Percentiles rank a stretch among this genome's conserved stretches.
Evolutionary conservation across 768 basidiomycete genomes (phyloP).

Genomic region (Serendipita sp.): DNA sequence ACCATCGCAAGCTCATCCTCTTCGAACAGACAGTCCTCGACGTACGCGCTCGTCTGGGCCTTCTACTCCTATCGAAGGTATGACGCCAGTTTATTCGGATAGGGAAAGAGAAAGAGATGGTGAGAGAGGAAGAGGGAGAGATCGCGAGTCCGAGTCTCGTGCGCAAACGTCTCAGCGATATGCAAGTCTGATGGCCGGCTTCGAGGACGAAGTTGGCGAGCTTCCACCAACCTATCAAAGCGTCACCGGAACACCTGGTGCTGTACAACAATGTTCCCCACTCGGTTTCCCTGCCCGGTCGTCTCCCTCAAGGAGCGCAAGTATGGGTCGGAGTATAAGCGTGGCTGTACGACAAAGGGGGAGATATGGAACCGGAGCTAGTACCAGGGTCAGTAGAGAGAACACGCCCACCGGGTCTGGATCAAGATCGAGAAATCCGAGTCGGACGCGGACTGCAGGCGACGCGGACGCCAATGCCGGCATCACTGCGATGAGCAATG

Average conservation of each 20-base stretch:
- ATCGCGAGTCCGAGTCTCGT: neutral
- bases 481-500: no score
- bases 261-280: neutral
- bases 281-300: neutral
- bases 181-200: constrained; percentile 1
- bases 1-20: neutral
- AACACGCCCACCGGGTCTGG: no score
- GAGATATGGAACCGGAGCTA: no score
- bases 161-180: neutral
- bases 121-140: no score
- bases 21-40: neutral
- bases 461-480: no score
- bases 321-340: no score
- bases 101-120: no score
- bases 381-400: no score
- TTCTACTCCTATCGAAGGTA: neutral
- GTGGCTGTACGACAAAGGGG: no score
- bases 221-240: neutral
- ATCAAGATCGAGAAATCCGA: no score
- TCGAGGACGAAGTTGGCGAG: neutral
- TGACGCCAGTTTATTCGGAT: neutral
- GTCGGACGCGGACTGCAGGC: no score
- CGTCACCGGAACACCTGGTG: neutral
- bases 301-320: neutral
- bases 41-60: neutral